Conservation (phyloP, 176 grass and related monocot genomes). For the Zea luxurians region DNA sequence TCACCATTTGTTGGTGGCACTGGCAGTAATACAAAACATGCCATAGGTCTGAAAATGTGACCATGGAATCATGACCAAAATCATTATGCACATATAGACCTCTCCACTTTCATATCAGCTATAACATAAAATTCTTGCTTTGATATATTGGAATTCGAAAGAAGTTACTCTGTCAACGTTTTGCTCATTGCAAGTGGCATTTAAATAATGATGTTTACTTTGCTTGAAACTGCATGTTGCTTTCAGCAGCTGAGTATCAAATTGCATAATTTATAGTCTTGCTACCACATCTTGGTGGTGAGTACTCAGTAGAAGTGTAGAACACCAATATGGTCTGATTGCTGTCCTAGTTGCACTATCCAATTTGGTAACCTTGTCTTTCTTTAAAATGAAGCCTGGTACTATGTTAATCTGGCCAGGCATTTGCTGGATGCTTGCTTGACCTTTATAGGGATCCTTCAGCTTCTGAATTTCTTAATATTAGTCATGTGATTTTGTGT, state of each 20-base stretch:
- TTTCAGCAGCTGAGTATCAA: conserved; percentile 6
- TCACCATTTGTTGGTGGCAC: not conserved
- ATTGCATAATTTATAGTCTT: not conserved
- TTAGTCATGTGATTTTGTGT: conserved; percentile 4
- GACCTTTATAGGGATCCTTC: conserved; percentile 7
- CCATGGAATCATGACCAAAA: not conserved
- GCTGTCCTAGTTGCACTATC: not conserved
- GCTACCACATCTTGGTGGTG: not conserved
- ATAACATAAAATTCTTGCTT: conserved; percentile 22
- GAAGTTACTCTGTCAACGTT: not conserved
- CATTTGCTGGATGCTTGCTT: conserved; percentile 15
- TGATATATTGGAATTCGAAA: conserved; percentile 7
- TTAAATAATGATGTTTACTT: not conserved
- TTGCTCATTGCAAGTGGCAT: not conserved
- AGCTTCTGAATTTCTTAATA: conserved; percentile 4
- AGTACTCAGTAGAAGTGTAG: not conserved
- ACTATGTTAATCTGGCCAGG: not conserved
- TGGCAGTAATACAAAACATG: conserved; percentile 11
- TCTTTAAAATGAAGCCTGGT: not conserved
- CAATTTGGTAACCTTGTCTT: conserved; percentile 1
- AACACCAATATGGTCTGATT: not conserved
- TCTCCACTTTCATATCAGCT: conserved; percentile 5
- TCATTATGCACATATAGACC: not conserved
- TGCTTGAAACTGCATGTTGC: conserved; percentile 1
- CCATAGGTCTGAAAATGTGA: conserved; percentile 16